phyloP scores from a whole-genome alignment of 1,284 basidiomycete species.

The Apiotrichum siamense region DNA sequence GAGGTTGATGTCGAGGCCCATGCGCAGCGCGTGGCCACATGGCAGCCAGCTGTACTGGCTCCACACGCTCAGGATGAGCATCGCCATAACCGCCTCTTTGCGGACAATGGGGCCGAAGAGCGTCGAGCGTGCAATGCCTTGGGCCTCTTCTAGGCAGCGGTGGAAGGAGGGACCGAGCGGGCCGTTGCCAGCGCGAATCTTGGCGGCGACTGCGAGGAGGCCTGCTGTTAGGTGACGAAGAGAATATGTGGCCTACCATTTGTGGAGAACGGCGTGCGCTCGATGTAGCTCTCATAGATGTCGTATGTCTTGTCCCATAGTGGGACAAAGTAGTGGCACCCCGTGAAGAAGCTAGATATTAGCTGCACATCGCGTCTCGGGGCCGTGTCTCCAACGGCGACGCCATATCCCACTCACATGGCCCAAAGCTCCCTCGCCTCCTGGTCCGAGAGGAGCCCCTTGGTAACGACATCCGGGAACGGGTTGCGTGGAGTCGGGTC shows the following conservation, averaged over 20 bases:
- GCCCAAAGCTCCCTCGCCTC: conserved; percentile 79
- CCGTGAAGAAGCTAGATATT: conserved; percentile 83
- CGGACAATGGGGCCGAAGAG: conserved; percentile 84
- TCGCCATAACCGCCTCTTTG: conserved; percentile 92
- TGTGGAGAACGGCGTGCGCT: conserved; percentile 79
- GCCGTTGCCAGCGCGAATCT: conserved; percentile 82
- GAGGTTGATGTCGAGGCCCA: conserved; percentile 86
- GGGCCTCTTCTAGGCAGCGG: conserved; percentile 83
- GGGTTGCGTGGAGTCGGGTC: conserved; percentile 72
- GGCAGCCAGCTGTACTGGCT: conserved; percentile 91
- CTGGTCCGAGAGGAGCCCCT: conserved; percentile 64
- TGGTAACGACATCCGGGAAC: conserved; percentile 48
- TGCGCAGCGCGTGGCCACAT: conserved; percentile 77
- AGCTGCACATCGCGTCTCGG: too few species aligned
- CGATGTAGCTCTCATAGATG: conserved; percentile 80
- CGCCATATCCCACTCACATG: conserved; percentile 56
- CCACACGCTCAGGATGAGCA: conserved; percentile 86
- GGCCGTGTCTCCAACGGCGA: too few species aligned
- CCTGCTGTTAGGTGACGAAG: conserved; percentile 10
- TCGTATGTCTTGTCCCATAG: conserved; percentile 85
- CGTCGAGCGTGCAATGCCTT: conserved; percentile 85
- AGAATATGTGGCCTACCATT: conserved; percentile 28
- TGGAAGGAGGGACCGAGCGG: conserved; percentile 78
- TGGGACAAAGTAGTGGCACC: conserved; percentile 90
- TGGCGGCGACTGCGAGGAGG: conserved; percentile 81